phyloP scores from a whole-genome alignment of 176 grass and related monocot genomes.

The Bromus sterilis region DNA sequence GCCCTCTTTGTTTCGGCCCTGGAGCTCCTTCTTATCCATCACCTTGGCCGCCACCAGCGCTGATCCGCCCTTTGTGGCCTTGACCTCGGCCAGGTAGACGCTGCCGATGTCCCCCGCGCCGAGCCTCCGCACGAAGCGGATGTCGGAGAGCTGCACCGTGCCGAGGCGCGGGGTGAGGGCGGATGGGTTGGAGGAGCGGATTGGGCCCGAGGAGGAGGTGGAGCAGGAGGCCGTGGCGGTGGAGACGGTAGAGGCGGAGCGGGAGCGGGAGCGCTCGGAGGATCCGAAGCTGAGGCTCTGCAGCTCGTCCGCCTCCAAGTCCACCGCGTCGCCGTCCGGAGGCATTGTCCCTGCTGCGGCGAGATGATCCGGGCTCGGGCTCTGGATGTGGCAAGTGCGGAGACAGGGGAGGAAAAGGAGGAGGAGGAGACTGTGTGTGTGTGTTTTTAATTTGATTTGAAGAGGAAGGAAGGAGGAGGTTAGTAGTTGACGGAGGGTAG shows the following conservation, averaged over 20 bases:
- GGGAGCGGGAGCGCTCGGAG: slow-evolving; percentile 80
- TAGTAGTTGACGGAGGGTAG: too few relatives aligned
- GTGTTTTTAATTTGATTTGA: too few relatives aligned
- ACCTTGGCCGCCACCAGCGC: slow-evolving; percentile 84
- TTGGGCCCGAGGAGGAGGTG: slow-evolving; percentile 48
- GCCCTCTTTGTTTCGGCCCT: slow-evolving; percentile 71
- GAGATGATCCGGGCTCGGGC: too few relatives aligned
- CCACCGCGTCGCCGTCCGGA: too few relatives aligned
- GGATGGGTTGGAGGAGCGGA: not conserved
- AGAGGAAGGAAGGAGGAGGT: too few relatives aligned
- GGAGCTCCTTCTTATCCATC: slow-evolving; percentile 87
- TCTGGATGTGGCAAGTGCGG: too few relatives aligned
- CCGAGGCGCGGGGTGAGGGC: slow-evolving; percentile 25
- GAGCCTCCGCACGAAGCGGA: slow-evolving; percentile 70
- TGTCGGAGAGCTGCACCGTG: slow-evolving; percentile 52
- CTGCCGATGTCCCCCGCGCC: slow-evolving; percentile 92
- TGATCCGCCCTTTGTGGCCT: not conserved
- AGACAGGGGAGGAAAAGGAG: too few relatives aligned
- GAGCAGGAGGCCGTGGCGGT: slow-evolving; percentile 59
- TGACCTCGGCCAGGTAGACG: slow-evolving; percentile 89
- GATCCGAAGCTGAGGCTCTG: slow-evolving; percentile 98
- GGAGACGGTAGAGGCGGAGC: slow-evolving; percentile 65
- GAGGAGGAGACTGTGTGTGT: too few relatives aligned
- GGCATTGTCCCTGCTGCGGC: too few relatives aligned
- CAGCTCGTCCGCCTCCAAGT: slow-evolving; percentile 55